Conservation (phyloP, 1,284 basidiomycete genomes). For the Xerocomus nothofagi region DNA sequence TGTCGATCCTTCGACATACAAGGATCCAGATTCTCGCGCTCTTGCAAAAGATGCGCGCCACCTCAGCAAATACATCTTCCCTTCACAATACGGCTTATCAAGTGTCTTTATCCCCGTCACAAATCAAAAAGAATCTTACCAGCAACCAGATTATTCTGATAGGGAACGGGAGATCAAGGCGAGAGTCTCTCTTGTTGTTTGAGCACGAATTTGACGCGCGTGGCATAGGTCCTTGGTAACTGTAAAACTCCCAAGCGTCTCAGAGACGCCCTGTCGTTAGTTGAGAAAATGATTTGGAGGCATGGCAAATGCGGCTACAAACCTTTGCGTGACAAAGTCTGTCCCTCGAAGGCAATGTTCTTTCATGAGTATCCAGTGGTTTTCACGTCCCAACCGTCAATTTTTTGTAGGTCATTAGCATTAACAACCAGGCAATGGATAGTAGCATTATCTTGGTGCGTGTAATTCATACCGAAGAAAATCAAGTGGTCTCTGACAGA, state of each 20-base stretch:
- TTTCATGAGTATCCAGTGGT: background rate
- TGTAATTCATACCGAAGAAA: background rate
- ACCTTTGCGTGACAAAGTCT: slow-evolving; percentile 61
- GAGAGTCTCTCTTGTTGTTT: background rate
- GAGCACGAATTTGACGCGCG: background rate
- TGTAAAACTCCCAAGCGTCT: slow-evolving; percentile 76
- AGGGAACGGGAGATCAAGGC: slow-evolving; percentile 76
- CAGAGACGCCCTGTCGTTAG: slow-evolving; percentile 49
- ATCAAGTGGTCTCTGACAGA: slow-evolving; percentile 4
- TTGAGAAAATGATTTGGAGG: slow-evolving; percentile 65
- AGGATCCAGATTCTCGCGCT: slow-evolving; percentile 44
- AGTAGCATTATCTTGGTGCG: slow-evolving; percentile 58
- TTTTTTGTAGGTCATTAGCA: slow-evolving; percentile 29
- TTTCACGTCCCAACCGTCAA: slow-evolving; percentile 1
- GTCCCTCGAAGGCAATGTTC: slow-evolving; percentile 68
- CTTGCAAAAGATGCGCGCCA: slow-evolving; percentile 56
- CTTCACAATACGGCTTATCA: slow-evolving; percentile 69
- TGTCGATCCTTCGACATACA: slow-evolving; percentile 26
- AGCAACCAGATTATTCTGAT: slow-evolving; percentile 55
- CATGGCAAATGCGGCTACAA: slow-evolving; percentile 75
- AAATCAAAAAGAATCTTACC: slow-evolving; percentile 30
- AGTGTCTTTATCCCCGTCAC: slow-evolving; percentile 48
- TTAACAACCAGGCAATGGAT: slow-evolving; percentile 45
- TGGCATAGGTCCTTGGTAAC: slow-evolving; percentile 42
- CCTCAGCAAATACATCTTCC: slow-evolving; percentile 81